Evolutionary conservation across 352 stramenopile species (phyloP), one percentile per base, ranked within the genome.

Genomic region (Sclerospora graminicola): DNA sequence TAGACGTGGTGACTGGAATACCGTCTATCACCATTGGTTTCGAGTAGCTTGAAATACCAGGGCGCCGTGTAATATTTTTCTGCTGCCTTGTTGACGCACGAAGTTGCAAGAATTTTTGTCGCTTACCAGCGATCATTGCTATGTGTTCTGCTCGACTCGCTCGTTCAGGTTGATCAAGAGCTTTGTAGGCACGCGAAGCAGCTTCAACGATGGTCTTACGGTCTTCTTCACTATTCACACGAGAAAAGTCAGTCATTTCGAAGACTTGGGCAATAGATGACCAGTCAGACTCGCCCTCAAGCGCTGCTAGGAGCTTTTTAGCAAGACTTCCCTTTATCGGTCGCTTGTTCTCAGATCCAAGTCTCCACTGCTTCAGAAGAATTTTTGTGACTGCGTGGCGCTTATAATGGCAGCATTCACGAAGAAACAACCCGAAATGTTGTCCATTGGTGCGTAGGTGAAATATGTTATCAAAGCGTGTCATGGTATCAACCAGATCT

Each of bases 371-470:
- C 26, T 59, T 48, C 2, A 77, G 35, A 8, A 51, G 41, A 39
- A 29, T 47, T 35, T 63, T 70, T 33, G 63, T 54, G 4, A 60
- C 36, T 1, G 16, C 33, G n/a, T 58, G 15, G 16, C 68, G 68
- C 19, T 49, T 56, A 41, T 40, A 49, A 40, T 57, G 48, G 36
- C 55, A 60, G 43, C 64, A 75, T 44, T 74, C 55, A 43, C 63
- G 56, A 26, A 80, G 33, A 26, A 76, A 74, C 28, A 63, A 36
- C 14, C 51, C 43, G 15, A 69, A 63, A 53, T 61, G 52, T 15
- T 63, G 60, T 27, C 57, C 51, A 34, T 60, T 75, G 16, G 57
- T 58, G 30, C 43, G 51, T 24, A 70, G 38, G 15, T 39, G 33
- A 38, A 81, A 77, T 6, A 70, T 45, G 6, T 28, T 27, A 11